Base-by-base conservation (phyloP, 352 stramenopile species). In the Pythium guiyangense region DNA sequence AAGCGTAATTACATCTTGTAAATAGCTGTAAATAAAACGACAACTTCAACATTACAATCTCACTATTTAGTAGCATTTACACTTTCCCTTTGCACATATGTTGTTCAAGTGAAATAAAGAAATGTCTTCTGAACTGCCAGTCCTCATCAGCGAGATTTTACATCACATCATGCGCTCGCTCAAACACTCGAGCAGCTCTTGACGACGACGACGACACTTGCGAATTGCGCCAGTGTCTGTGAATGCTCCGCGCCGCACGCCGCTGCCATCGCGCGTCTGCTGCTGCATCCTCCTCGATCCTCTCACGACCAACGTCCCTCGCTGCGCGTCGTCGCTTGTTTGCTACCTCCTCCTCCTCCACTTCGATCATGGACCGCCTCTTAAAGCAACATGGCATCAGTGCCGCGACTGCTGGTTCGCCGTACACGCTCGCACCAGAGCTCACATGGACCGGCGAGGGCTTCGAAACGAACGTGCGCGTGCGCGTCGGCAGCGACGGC, bases 371-470 rank as follows among this genome's bases (percentile, higher is more conserved):
- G 63, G 63, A 70, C 49, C 51, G 34, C 22, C 63, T 70, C 20
- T 44, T 69, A n/a, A 43, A 63, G 8, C 43, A 63, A 18, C 53
- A 54, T 12, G 49, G 57, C 27, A 20, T 52, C 35, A 34, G 47
- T 34, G 12, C 31, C 8, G 15, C 35, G 22, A 45, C 46, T 14
- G 45, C 54, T 3, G 57, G 60, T 27, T 51, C 56, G n/a, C 45
- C 66, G 3, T 90, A 90, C 54, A 67, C 80, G 52, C 69, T 91
- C 9, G 66, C 66, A 11, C 70, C 81, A 2, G 78, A 88, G 66
- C 77, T 89, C 64, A 85, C 81, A 49, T 89, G 78, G 78, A 85
- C 76, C 0, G 78, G 78, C 42, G 63, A 71, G 50, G 51, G 45
- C 26, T 89, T 91, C 50, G 74, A 86, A 59, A 61, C 54, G 29